Conservation (phyloP, 2,329 filamentous ascomycete genomes). For the Alternaria sp. region DNA sequence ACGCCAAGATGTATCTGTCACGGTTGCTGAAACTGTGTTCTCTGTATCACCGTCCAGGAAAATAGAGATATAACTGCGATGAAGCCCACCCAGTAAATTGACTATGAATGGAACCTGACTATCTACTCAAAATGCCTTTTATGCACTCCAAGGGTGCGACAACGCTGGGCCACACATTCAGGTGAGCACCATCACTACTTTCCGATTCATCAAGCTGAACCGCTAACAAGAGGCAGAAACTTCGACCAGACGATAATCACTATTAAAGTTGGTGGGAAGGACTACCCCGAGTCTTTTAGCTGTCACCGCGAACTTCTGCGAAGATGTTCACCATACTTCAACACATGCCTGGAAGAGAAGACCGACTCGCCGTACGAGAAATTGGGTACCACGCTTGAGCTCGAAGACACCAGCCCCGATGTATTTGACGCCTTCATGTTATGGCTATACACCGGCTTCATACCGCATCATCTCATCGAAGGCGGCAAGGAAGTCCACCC, state of each 20-base stretch:
- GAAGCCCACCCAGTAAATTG: constrained; percentile 11
- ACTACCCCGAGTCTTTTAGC: constrained; percentile 46
- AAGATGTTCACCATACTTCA: constrained; percentile 48
- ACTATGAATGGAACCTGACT: constrained; percentile 45
- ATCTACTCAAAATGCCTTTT: constrained; percentile 51
- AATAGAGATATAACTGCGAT: constrained; percentile 18
- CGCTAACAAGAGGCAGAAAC: constrained; percentile 39
- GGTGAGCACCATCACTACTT: constrained; percentile 27
- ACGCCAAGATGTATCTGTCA: constrained; percentile 36
- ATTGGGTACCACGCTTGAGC: constrained; percentile 38
- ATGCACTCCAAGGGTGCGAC: constrained; percentile 41
- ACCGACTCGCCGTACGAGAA: constrained; percentile 46
- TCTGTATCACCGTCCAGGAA: constrained; percentile 14
- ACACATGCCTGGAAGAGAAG: constrained; percentile 42
- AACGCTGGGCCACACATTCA: constrained; percentile 48
- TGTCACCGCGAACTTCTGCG: constrained; percentile 47
- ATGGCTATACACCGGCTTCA: constrained; percentile 50
- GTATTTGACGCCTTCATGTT: constrained; percentile 52
- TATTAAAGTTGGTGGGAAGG: constrained; percentile 45
- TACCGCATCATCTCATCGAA: constrained; percentile 50
- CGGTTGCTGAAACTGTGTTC: constrained; percentile 30
- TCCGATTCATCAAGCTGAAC: not conserved
- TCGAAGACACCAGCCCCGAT: constrained; percentile 47
- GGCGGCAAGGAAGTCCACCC: constrained; percentile 45
- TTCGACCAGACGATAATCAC: constrained; percentile 51